Evolutionary conservation across 495 filamentous ascomycete genomes (phyloP), one percentile per base, ranked within the genome.

Genomic region (Penicillium argentinense): DNA sequence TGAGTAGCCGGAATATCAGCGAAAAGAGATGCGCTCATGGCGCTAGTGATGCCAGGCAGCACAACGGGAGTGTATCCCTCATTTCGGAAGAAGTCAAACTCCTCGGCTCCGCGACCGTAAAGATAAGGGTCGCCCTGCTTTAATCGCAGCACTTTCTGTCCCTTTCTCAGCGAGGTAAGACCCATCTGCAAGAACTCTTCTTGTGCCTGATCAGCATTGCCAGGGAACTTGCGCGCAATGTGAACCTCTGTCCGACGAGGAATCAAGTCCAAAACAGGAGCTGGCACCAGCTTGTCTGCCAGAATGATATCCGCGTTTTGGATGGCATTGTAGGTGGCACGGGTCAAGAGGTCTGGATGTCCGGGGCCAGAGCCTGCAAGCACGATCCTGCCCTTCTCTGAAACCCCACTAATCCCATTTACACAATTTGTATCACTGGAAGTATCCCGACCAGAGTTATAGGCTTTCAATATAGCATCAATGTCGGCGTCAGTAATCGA

Each of bases 41-140:
- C 88, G 61, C 83, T 88, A 9, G 93, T 97, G 34, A 98, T 87
- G 0, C 93, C 93, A 0, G 93, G 93, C 4, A 98, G 69, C 2
- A 98, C 92, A 0, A 79, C 65, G 0, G 89, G 82, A 5, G 57
- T 69, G 28, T 84, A 85, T 7, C 91, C 93, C 37, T 87, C 73
- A 5, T 65, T 66, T 1, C 79, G 69, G 74, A 98, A 97, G 61
- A 88, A 96, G n/a, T 81, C 81, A 27, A 85, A 87, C 61, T 98
- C 93, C 60, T 98, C 93, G 11, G 85, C 93, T 48, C 93, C 93
- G 30, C 93, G 82, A 17, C 93, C 93, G 66, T 96, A 98, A 18
- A 98, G 79, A 64, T 95, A 98, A 0, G 93, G 93, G 59, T 98
- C 93, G 14, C 93, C 93, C 60, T 98, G 93, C 69, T 98, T 98